Evolutionary conservation across 768 basidiomycete species (phyloP), one percentile per base, ranked within the genome.

Genomic region (Leccinum longicurvipes): DNA sequence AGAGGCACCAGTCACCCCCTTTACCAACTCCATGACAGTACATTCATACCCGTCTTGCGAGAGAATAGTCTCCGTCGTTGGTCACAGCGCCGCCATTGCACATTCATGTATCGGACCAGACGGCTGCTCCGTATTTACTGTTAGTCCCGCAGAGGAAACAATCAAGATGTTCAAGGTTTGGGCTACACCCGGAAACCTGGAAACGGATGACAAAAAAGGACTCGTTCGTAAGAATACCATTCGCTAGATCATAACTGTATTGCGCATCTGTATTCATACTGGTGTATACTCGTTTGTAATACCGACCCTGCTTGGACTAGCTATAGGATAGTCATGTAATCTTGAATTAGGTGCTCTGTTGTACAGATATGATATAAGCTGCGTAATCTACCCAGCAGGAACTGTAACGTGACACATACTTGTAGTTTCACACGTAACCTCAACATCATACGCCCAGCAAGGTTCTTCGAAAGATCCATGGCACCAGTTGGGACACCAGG

Each of bases 161-260:
- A 84, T 87, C 72, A 86, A 85, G 72, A 83, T 86, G 79, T 87
- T 85, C 80, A 82, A 83, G 58, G 83, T 87, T 29, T 87, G 85
- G 86, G 68, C 70, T 49, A 41, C 59, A 2, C 61, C 70, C 0
- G 62, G 46, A 44, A 58, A n/a, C 17, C 59, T 62, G 46, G 25
- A 41, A 31, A 73, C 54, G 29, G 50, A 58, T 7, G 62, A 60
- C 2, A 60, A 58, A 46, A 51, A 58, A 49, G 69, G 67, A 52
- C 53, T 72, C 19, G 42, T 34, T 51, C 54, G 58, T 25, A 71
- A 56, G 48, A 67, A 57, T 36, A 47, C 58, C 28, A 71, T 71
- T 57, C 71, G 70, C 47, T 71, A 60, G 57, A 45, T 34, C 46
- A 36, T 29, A n/a, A 47, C 10, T 57, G 25, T 57, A 51, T 57